Evolutionary conservation across 2,329 filamentous ascomycete species (phyloP).

Genomic region (Talaromyces sp.): DNA sequence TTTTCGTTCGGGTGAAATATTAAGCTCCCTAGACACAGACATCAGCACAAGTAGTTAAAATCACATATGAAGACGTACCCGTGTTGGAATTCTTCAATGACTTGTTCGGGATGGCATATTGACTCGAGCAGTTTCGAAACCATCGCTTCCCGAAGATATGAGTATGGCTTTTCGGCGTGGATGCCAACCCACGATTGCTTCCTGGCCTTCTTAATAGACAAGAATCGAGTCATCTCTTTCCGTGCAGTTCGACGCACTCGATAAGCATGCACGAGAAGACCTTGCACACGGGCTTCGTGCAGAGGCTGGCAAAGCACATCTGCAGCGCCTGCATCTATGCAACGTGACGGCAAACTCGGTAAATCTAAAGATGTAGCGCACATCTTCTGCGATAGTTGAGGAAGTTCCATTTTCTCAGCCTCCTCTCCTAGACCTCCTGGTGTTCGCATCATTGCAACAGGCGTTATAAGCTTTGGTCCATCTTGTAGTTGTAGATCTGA

Average conservation of each 20-base stretch:
- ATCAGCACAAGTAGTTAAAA: slow-evolving; percentile 2
- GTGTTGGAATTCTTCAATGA: slow-evolving; percentile 59
- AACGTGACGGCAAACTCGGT: slow-evolving; percentile 61
- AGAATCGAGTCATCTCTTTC: slow-evolving; percentile 67
- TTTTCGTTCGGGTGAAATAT: slow-evolving; percentile 64
- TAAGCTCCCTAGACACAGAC: slow-evolving; percentile 54
- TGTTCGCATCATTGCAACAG: slow-evolving; percentile 46
- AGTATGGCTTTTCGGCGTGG: slow-evolving; percentile 78
- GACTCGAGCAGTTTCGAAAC: slow-evolving; percentile 85
- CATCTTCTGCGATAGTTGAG: not conserved
- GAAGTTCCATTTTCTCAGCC: not conserved
- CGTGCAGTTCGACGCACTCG: slow-evolving; percentile 72
- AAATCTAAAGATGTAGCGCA: slow-evolving; percentile 42
- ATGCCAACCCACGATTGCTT: slow-evolving; percentile 92
- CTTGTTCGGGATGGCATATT: slow-evolving; percentile 71
- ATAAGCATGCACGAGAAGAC: slow-evolving; percentile 79
- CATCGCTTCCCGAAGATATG: slow-evolving; percentile 86
- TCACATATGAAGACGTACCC: slow-evolving; percentile 44
- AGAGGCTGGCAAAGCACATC: slow-evolving; percentile 83
- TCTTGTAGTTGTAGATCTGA: slow-evolving; percentile 51
- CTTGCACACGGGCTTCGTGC: slow-evolving; percentile 67
- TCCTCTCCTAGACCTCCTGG: slow-evolving; percentile 13
- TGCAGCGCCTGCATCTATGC: slow-evolving; percentile 78
- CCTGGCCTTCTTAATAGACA: slow-evolving; percentile 69
- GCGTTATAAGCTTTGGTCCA: slow-evolving; percentile 48